A percentile compares a stretch with the other conserved stretches of the same genome.
phyloP scores from a whole-genome alignment of 2,329 filamentous ascomycete species.

The Colletotrichum lupini region DNA sequence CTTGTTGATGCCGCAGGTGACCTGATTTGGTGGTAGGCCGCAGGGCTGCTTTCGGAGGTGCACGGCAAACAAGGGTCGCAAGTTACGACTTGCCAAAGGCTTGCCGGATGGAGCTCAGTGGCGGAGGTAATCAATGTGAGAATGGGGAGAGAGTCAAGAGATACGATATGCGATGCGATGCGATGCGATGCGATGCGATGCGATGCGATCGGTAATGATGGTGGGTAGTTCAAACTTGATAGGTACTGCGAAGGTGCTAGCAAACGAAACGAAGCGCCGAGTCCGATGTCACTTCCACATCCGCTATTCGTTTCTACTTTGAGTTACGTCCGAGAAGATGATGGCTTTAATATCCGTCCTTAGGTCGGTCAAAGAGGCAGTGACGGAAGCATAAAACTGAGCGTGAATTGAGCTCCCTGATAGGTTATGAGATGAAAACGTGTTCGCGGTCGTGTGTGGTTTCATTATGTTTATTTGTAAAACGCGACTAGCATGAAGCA shows the following conservation, averaged over 20 bases:
- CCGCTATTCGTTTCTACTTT: neutral
- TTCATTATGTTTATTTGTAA: conserved; percentile 14
- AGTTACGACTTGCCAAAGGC: neutral
- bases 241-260: neutral
- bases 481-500: conserved; percentile 25
- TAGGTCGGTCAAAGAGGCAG: neutral
- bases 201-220: conserved; percentile 14
- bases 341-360: neutral
- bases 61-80: neutral
- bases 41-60: conserved; percentile 20
- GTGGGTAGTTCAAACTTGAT: neutral
- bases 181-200: neutral
- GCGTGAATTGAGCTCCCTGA: neutral
- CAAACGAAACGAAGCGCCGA: neutral
- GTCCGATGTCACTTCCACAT: neutral
- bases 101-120: conserved; percentile 8
- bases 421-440: conserved; percentile 2
- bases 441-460: conserved; percentile 11
- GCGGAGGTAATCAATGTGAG: conserved; percentile 20
- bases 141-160: neutral
- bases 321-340: neutral
- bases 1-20: conserved; percentile 25
- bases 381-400: neutral
- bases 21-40: conserved; percentile 26
- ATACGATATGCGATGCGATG: neutral